Evolutionary conservation across 257 asterid genomes (phyloP).

Genomic region (Eucommia ulmoides): DNA sequence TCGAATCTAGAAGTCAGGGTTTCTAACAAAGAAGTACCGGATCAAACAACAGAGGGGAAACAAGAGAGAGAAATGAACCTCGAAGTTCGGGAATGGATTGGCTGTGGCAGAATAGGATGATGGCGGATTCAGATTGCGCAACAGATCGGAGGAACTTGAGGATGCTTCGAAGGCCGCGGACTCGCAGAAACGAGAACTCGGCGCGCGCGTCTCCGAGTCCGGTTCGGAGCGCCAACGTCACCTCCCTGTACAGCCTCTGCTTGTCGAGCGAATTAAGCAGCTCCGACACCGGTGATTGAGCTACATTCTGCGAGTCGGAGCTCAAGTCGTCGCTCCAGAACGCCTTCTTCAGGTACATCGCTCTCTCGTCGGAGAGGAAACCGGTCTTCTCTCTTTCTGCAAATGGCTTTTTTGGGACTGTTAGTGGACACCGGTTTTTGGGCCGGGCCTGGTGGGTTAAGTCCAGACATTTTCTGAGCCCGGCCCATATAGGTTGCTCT

Average conservation of each 20-base stretch:
- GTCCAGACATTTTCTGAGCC: no score
- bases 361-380: background rate
- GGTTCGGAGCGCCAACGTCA: constrained; percentile 78
- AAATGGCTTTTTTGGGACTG: no score
- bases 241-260: constrained; percentile 73
- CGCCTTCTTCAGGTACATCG: constrained; percentile 72
- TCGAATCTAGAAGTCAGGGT: no score
- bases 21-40: no score
- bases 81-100: constrained; percentile 74
- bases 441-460: no score
- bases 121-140: constrained; percentile 63
- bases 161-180: constrained; percentile 65
- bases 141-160: constrained; percentile 87
- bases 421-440: no score
- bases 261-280: constrained; percentile 68
- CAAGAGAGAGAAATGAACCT: constrained; percentile 52
- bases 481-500: no score
- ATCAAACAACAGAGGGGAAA: no score
- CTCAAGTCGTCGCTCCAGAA: constrained; percentile 61
- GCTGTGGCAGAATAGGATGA: constrained; percentile 56
- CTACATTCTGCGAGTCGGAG: constrained; percentile 24
- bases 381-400: no score
- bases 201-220: constrained; percentile 82
- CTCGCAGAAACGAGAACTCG: constrained; percentile 85
- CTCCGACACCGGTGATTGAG: constrained; percentile 54